These are phyloP conservation scores for Nakaseomyces uthaithaninus DNA, from an alignment of 1,139 yeast species.

Conservation along the genomic window DNA sequence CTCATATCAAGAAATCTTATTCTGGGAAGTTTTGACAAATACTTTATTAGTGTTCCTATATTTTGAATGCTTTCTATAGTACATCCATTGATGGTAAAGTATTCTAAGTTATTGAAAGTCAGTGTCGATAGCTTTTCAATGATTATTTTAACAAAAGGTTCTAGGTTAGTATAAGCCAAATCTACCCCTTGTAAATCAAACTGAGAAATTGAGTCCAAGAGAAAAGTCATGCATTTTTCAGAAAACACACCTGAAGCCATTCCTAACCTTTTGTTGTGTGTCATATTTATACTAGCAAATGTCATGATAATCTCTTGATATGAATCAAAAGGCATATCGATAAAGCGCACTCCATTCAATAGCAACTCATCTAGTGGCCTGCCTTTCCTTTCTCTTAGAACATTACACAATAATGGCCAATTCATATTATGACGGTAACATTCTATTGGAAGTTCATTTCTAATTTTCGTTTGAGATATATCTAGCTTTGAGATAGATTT, in stretches of 20 bases:
- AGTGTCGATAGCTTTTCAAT: slow-evolving; percentile 27
- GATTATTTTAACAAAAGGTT: slow-evolving; percentile 42
- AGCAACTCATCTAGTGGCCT: slow-evolving; percentile 62
- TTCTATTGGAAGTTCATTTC: slow-evolving; percentile 44
- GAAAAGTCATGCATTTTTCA: slow-evolving; percentile 44
- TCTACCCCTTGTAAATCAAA: slow-evolving; percentile 70
- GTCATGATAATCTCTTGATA: slow-evolving; percentile 44
- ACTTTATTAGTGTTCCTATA: slow-evolving; percentile 43
- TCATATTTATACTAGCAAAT: slow-evolving; percentile 27
- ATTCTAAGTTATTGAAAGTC: slow-evolving; percentile 32
- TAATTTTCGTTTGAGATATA: slow-evolving; percentile 66
- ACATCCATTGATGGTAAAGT: slow-evolving; percentile 67
- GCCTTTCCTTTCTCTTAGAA: slow-evolving; percentile 56
- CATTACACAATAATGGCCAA: slow-evolving; percentile 62
- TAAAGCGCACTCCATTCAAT: slow-evolving; percentile 67
- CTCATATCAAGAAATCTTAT: slow-evolving; percentile 72
- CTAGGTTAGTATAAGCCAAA: slow-evolving; percentile 70
- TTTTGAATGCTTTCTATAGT: slow-evolving; percentile 47
- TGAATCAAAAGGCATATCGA: slow-evolving; percentile 36
- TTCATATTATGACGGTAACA: slow-evolving; percentile 59
- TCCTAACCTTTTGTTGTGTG: slow-evolving; percentile 46
- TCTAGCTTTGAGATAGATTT: slow-evolving; percentile 58
- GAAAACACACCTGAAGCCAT: slow-evolving; percentile 65
- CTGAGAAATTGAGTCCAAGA: slow-evolving; percentile 56
- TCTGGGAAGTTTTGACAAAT: slow-evolving; percentile 46